Conservation (phyloP, 805 yeast species). For the Candida sphagnicola region DNA sequence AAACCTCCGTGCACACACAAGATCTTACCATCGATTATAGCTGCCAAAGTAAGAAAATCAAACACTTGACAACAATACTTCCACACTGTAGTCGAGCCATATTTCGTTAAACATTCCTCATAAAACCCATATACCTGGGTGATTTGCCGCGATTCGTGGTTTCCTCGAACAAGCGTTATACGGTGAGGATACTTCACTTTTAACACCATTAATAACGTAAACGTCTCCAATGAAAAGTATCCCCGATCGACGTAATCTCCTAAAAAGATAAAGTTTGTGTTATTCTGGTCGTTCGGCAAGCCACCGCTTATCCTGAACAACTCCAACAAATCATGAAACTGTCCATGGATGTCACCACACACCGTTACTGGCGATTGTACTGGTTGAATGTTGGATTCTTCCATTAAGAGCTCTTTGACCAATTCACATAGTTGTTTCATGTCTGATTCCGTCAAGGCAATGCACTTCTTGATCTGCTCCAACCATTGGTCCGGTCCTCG, state of each 20-base stretch:
- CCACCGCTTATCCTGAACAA: constrained; percentile 91
- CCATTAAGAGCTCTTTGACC: constrained; percentile 93
- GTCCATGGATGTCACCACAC: constrained; percentile 98
- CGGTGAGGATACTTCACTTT: constrained; percentile 84
- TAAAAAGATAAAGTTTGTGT: constrained; percentile 68
- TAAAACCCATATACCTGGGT: constrained; percentile 99
- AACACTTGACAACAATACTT: constrained; percentile 95
- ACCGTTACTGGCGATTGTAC: constrained; percentile 92
- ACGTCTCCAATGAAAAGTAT: constrained; percentile 91
- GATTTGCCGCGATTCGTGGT: constrained; percentile 94
- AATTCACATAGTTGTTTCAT: constrained; percentile 96
- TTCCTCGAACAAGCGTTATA: constrained; percentile 92
- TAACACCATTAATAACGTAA: constrained; percentile 87
- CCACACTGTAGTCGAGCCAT: constrained; percentile 95
- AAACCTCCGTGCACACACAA: constrained; percentile 97
- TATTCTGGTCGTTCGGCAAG: constrained; percentile 70
- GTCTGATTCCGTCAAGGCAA: constrained; percentile 82
- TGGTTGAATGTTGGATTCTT: constrained; percentile 92
- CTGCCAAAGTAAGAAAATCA: constrained; percentile 90
- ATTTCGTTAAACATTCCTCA: constrained; percentile 90
- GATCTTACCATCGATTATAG: constrained; percentile 91
- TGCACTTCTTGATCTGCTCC: constrained; percentile 88
- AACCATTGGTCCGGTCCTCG: constrained; percentile 96
- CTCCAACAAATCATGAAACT: constrained; percentile 90
- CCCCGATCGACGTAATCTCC: constrained; percentile 99